Percentiles rank a stretch among this genome's conserved stretches.
phyloP scores from a whole-genome alignment of 2,329 filamentous ascomycete genomes.

The Cryphonectria japonica region DNA sequence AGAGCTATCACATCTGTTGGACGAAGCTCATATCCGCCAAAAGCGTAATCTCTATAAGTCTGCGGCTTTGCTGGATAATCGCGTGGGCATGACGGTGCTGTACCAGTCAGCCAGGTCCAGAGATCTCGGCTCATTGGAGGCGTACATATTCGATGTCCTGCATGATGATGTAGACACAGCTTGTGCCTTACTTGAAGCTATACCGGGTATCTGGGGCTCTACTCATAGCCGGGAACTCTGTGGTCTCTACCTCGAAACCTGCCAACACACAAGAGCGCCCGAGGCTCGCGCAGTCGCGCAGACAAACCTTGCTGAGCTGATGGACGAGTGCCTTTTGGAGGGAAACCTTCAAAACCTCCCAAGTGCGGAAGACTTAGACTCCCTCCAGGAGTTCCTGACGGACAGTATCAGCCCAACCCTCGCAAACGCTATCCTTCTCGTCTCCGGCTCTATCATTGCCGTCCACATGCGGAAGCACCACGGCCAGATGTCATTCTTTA shows the following conservation, averaged over 20 bases:
- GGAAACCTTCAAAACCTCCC: slow-evolving; percentile 38
- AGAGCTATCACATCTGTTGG: background rate
- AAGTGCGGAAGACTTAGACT: slow-evolving; percentile 40
- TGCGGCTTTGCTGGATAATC: slow-evolving; percentile 45
- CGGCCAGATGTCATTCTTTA: slow-evolving; percentile 26
- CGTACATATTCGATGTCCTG: slow-evolving; percentile 43
- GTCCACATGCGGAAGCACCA: slow-evolving; percentile 32
- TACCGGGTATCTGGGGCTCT: slow-evolving; percentile 39
- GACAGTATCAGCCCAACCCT: slow-evolving; percentile 52
- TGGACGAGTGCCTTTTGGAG: slow-evolving; percentile 46
- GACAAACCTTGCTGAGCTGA: slow-evolving; percentile 48
- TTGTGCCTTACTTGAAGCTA: slow-evolving; percentile 45
- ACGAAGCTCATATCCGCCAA: background rate
- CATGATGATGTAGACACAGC: slow-evolving; percentile 46
- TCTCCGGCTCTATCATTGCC: slow-evolving; percentile 53
- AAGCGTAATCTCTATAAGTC: slow-evolving; percentile 13
- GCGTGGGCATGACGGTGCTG: slow-evolving; percentile 43
- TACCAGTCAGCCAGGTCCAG: slow-evolving; percentile 36
- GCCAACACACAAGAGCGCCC: slow-evolving; percentile 42
- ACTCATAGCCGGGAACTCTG: slow-evolving; percentile 41
- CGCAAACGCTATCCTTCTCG: slow-evolving; percentile 52
- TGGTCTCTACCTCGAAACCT: slow-evolving; percentile 48
- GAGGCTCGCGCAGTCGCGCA: slow-evolving; percentile 54
- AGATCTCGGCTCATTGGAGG: slow-evolving; percentile 32
- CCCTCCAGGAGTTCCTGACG: slow-evolving; percentile 40